phyloP scores from a whole-genome alignment of 768 basidiomycete genomes.

The Collybia sordida region DNA sequence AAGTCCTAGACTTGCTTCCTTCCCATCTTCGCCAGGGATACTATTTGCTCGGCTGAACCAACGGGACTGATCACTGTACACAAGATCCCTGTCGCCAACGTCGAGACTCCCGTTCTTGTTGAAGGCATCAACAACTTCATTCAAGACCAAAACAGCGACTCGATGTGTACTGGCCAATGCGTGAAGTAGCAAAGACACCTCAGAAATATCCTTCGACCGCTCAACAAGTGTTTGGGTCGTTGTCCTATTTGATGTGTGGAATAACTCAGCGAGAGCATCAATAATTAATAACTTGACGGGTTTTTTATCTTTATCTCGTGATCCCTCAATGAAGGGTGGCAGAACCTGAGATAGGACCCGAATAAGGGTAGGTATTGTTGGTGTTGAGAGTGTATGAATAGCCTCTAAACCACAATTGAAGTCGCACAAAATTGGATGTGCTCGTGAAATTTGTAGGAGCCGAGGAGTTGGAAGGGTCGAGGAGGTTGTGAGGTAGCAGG shows the following conservation, averaged over 20 bases:
- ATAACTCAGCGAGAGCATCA: slow-evolving; percentile 86
- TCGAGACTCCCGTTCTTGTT: slow-evolving; percentile 25
- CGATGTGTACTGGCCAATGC: slow-evolving; percentile 59
- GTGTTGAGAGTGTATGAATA: slow-evolving; percentile 61
- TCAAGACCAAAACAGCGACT: slow-evolving; percentile 80
- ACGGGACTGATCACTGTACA: slow-evolving; percentile 72
- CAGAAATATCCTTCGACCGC: slow-evolving; percentile 67
- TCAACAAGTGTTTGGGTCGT: slow-evolving; percentile 64
- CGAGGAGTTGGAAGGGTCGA: slow-evolving; percentile 67
- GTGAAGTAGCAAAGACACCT: slow-evolving; percentile 72
- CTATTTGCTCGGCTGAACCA: slow-evolving; percentile 73
- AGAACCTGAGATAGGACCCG: slow-evolving; percentile 55
- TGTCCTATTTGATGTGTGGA: slow-evolving; percentile 63
- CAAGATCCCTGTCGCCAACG: slow-evolving; percentile 34
- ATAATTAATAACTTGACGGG: slow-evolving; percentile 82
- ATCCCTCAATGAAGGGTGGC: slow-evolving; percentile 46
- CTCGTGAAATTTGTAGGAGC: slow-evolving; percentile 61
- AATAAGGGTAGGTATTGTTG: slow-evolving; percentile 53
- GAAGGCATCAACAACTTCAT: slow-evolving; percentile 87
- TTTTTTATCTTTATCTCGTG: slow-evolving; percentile 31
- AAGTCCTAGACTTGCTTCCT: slow-evolving; percentile 85
- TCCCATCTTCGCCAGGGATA: slow-evolving; percentile 54
- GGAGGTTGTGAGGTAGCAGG: slow-evolving; percentile 79
- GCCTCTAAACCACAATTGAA: slow-evolving; percentile 47
- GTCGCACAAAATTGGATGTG: slow-evolving; percentile 45